Conservation (phyloP, 257 asterid species). For the Rauvolfia tetraphylla region DNA sequence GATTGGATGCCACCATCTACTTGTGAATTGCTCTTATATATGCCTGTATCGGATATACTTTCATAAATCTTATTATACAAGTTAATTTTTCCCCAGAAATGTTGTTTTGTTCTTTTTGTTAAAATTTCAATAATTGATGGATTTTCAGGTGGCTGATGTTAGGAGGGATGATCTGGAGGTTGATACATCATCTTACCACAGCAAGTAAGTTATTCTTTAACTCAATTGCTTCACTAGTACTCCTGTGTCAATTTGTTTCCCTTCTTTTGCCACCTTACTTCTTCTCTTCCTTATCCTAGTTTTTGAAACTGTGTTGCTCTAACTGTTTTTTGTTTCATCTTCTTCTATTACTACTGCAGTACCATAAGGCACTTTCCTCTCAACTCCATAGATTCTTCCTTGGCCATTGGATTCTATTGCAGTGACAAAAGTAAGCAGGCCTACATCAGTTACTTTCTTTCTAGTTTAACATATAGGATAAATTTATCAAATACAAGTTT, state of each 20-base stretch:
- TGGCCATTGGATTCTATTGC: slow-evolving; percentile 90
- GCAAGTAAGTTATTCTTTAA: slow-evolving; percentile 54
- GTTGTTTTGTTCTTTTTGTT: neutral
- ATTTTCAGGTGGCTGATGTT: slow-evolving; percentile 57
- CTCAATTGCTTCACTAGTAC: neutral
- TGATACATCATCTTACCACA: slow-evolving; percentile 76
- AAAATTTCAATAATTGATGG: neutral
- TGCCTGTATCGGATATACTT: too few species aligned
- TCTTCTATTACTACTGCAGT: slow-evolving; percentile 38
- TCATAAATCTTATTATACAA: too few species aligned
- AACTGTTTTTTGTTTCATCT: slow-evolving; percentile 10
- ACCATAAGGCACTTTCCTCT: slow-evolving; percentile 67
- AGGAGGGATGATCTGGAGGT: slow-evolving; percentile 44
- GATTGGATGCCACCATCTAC: neutral
- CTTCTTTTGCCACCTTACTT: neutral
- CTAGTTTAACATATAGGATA: neutral
- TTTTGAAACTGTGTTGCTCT: slow-evolving; percentile 4
- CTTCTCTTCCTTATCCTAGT: neutral
- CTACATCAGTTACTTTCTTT: slow-evolving; percentile 1
- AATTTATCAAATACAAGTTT: neutral
- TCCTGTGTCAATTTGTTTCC: neutral
- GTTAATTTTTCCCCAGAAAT: neutral
- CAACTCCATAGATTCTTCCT: slow-evolving; percentile 86
- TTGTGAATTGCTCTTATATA: neutral
- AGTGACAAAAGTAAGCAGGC: slow-evolving; percentile 52